These are phyloP conservation scores for Apophysomyces ossiformis DNA, from an alignment of 371 early-diverging fungal species.

Conservation along the genomic window DNA sequence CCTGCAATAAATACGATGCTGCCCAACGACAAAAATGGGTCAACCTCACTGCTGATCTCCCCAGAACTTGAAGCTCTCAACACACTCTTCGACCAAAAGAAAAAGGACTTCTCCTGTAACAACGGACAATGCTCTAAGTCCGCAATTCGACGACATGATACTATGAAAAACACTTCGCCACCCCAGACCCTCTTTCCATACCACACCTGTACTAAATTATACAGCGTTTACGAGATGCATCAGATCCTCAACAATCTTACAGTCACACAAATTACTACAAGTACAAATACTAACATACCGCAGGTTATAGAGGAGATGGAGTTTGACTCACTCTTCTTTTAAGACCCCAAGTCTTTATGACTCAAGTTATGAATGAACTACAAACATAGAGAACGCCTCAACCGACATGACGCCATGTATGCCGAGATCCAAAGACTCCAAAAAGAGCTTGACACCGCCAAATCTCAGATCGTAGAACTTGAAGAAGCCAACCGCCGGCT, in stretches of 20 bases:
- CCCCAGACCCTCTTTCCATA: background rate
- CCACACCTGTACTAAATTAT: background rate
- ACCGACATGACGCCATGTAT: background rate
- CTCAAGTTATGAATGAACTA: background rate
- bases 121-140: background rate
- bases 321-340: background rate
- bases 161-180: background rate
- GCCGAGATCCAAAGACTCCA: background rate
- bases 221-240: background rate
- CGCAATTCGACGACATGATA: background rate
- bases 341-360: background rate
- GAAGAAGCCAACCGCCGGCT: background rate
- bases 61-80: background rate
- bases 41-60: background rate
- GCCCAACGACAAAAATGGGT: background rate
- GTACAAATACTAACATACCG: background rate
- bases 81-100: background rate
- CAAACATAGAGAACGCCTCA: background rate
- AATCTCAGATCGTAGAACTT: background rate
- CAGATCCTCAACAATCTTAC: background rate
- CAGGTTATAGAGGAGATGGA: background rate
- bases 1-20: background rate
- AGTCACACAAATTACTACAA: background rate
- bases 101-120: background rate
- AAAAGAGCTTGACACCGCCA: background rate